Conservation (phyloP, 495 filamentous ascomycete species). For the Coniosporium apollinis region DNA sequence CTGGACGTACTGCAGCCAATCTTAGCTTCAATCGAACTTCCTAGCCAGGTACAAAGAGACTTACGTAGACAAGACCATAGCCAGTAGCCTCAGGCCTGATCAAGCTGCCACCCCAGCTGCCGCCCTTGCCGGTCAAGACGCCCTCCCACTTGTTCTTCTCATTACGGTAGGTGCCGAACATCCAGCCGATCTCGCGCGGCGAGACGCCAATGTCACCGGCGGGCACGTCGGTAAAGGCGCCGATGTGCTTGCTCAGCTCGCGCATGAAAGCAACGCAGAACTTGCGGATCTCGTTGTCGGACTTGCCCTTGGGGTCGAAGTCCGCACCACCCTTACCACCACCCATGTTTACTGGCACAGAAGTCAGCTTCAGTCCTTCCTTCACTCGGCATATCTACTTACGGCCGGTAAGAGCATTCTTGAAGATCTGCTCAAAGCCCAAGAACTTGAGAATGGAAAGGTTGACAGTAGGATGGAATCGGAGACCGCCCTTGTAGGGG, state of each 20-base stretch:
- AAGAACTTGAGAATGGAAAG: constrained; percentile 96
- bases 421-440: constrained; percentile 99
- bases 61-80: constrained; percentile 80
- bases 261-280: constrained; percentile 97
- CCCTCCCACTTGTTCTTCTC: constrained; percentile 84
- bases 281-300: constrained; percentile 88
- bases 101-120: constrained; percentile 78
- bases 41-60: constrained; percentile 6
- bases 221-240: constrained; percentile 87
- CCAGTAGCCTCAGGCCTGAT: constrained; percentile 97
- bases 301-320: constrained; percentile 99
- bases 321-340: constrained; percentile 97
- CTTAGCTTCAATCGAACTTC: constrained; percentile 6
- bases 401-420: constrained; percentile 97
- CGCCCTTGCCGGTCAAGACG: constrained; percentile 89
- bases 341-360: constrained; percentile 79
- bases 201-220: constrained; percentile 90
- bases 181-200: constrained; percentile 76
- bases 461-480: constrained; percentile 94
- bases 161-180: constrained; percentile 91
- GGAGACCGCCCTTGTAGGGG: constrained; percentile 93
- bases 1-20: constrained; percentile 48
- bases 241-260: constrained; percentile 87
- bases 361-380: too few relatives aligned
- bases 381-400: too few relatives aligned